Percentiles rank a stretch among this genome's conserved stretches.
Conservation (phyloP, 2,329 filamentous ascomycete genomes). For the Aspergillus japonicus region DNA sequence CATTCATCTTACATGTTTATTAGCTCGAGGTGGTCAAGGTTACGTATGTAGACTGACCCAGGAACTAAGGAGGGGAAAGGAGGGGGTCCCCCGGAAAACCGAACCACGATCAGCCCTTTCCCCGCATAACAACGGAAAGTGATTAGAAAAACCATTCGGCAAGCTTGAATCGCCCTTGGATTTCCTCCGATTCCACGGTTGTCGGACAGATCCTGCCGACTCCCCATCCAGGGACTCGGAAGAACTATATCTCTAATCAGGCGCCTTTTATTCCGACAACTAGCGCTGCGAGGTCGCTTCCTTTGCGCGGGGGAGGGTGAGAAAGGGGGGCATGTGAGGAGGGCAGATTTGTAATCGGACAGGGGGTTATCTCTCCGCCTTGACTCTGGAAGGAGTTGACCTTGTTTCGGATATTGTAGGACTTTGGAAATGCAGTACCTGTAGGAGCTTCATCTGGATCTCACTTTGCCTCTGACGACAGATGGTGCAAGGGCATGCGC, state of each 20-base stretch:
- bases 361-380: background rate
- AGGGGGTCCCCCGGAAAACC: background rate
- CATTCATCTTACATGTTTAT: slow-evolving; percentile 26
- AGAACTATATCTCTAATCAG: background rate
- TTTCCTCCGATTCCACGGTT: slow-evolving; percentile 6
- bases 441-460: background rate
- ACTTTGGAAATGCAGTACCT: background rate
- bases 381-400: background rate
- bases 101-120: background rate
- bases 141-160: slow-evolving; percentile 31
- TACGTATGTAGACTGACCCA: slow-evolving; percentile 28
- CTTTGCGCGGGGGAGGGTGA: background rate
- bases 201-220: slow-evolving; percentile 16
- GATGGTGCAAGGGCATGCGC: background rate
- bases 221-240: slow-evolving; percentile 24
- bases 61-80: slow-evolving; percentile 7
- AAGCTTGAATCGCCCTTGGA: slow-evolving; percentile 28
- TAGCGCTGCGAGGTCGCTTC: background rate
- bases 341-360: background rate
- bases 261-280: background rate
- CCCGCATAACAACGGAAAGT: slow-evolving; percentile 8
- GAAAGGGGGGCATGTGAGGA: background rate
- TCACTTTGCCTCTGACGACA: background rate
- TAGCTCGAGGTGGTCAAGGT: slow-evolving; percentile 22
- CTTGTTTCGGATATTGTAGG: background rate